Evolutionary conservation across 2,329 filamentous ascomycete species (phyloP).

Genomic region (Alternaria panax): DNA sequence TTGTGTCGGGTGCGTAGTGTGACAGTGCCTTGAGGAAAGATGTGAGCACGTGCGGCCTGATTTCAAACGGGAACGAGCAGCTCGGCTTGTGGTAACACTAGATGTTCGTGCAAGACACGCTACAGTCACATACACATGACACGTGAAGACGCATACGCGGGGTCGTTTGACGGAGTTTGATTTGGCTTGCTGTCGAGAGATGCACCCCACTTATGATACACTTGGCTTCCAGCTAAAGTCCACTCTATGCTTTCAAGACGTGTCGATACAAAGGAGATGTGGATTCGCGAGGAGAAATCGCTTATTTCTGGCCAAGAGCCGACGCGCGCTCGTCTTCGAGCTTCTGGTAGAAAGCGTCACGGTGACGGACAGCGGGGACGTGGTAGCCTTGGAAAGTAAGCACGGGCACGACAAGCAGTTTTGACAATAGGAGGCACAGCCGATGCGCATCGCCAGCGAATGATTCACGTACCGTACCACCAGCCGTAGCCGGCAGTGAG

Average conservation of each 20-base stretch:
- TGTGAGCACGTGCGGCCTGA: background rate
- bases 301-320: conserved; percentile 51
- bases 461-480: conserved; percentile 67
- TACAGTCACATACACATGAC: background rate
- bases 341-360: conserved; percentile 69
- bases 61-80: background rate
- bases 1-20: background rate
- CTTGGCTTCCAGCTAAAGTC: conserved; percentile 32
- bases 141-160: background rate
- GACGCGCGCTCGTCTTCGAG: conserved; percentile 67
- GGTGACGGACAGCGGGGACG: conserved; percentile 68
- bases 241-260: conserved; percentile 33
- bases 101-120: background rate
- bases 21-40: background rate
- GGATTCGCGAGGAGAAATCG: conserved; percentile 18
- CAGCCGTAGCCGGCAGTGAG: conserved; percentile 69
- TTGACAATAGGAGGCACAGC: background rate
- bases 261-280: conserved; percentile 40
- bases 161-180: conserved; percentile 12
- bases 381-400: conserved; percentile 63
- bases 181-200: conserved; percentile 31
- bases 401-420: background rate
- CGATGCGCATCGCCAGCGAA: background rate
- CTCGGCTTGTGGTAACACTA: background rate
- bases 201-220: conserved; percentile 45